These are phyloP conservation scores for Schwanniomyces pseudopolymorphus DNA, from an alignment of 805 yeast species.

Conservation along the genomic window DNA sequence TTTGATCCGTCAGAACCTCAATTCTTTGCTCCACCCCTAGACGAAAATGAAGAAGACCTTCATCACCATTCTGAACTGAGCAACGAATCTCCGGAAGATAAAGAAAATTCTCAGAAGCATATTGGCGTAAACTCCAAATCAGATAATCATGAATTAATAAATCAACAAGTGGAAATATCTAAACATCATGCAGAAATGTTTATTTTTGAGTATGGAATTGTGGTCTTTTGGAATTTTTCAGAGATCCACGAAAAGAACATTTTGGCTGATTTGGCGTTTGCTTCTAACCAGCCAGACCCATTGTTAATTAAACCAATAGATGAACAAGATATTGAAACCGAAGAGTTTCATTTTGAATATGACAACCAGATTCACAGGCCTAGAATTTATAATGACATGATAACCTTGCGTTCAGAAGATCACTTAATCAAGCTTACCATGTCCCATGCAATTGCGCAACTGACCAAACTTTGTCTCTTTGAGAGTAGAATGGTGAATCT, in stretches of 20 bases:
- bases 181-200: slow-evolving; percentile 83
- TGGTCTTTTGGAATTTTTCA: slow-evolving; percentile 97
- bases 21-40: slow-evolving; percentile 58
- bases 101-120: not conserved
- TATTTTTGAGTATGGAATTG: slow-evolving; percentile 87
- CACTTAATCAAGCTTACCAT: slow-evolving; percentile 88
- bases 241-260: slow-evolving; percentile 91
- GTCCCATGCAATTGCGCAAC: slow-evolving; percentile 96
- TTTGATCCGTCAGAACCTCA: slow-evolving; percentile 95
- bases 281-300: slow-evolving; percentile 42
- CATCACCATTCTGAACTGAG: not conserved
- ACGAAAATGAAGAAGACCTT: slow-evolving; percentile 12
- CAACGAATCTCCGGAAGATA: slow-evolving; percentile 1
- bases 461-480: slow-evolving; percentile 85
- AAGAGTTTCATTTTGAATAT: slow-evolving; percentile 78
- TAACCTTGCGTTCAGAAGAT: slow-evolving; percentile 86
- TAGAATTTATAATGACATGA: slow-evolving; percentile 89
- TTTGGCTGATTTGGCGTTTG: slow-evolving; percentile 86
- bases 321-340: slow-evolving; percentile 91
- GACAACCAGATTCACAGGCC: slow-evolving; percentile 62
- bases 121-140: slow-evolving; percentile 2
- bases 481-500: slow-evolving; percentile 88
- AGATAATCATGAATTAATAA: slow-evolving; percentile 7
- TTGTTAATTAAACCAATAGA: slow-evolving; percentile 71
- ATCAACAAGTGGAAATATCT: slow-evolving; percentile 36